Evolutionary conservation across 495 filamentous ascomycete genomes (phyloP).

Genomic region (Trichoderma orchidacearum): DNA sequence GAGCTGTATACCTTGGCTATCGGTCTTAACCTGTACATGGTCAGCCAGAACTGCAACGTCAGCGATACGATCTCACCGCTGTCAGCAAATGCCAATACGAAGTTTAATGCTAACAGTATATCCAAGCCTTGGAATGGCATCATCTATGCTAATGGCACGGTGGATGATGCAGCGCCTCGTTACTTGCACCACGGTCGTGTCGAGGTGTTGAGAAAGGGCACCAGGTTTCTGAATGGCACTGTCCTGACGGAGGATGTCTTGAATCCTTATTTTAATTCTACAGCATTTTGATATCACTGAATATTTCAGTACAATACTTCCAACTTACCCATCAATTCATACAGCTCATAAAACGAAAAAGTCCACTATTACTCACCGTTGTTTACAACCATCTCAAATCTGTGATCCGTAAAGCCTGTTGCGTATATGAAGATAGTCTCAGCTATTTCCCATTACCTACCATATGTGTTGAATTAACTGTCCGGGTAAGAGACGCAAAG

Average conservation of each 20-base stretch:
- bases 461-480: too few species aligned
- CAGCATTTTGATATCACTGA: not conserved
- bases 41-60: slow-evolving; percentile 13
- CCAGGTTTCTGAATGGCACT: not conserved
- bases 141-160: slow-evolving; percentile 10
- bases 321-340: not conserved
- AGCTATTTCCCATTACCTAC: too few species aligned
- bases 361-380: too few species aligned
- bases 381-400: too few species aligned
- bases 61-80: slow-evolving; percentile 2
- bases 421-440: too few species aligned
- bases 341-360: too few species aligned
- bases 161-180: slow-evolving; percentile 2
- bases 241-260: not conserved
- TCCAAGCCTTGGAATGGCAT: slow-evolving; percentile 7
- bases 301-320: too few species aligned
- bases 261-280: not conserved
- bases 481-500: too few species aligned
- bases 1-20: slow-evolving; percentile 12
- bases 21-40: slow-evolving; percentile 11
- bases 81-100: not conserved
- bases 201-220: not conserved
- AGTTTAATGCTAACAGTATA: not conserved
- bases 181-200: not conserved
- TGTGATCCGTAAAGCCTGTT: not conserved